Percentiles rank a stretch among this genome's conserved stretches.
Evolutionary conservation across 768 basidiomycete genomes (phyloP).

Genomic region (Lactarius vividus): DNA sequence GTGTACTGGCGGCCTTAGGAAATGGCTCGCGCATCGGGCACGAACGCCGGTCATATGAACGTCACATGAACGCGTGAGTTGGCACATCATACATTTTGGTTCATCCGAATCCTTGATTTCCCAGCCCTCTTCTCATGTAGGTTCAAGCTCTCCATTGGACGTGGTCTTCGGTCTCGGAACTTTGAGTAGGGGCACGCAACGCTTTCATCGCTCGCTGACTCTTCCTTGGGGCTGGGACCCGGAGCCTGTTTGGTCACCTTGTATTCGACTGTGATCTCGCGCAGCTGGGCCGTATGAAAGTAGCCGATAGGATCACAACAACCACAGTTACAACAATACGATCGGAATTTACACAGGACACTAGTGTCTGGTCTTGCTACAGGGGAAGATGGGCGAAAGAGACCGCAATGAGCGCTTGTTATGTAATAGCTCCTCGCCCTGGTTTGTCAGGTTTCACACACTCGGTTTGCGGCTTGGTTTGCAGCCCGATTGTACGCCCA

Average conservation of each 20-base stretch:
- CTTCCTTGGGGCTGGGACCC: neutral
- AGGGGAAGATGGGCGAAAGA: too few species aligned
- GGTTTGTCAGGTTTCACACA: too few species aligned
- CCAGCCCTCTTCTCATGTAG: neutral
- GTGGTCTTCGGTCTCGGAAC: neutral
- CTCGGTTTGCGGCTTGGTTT: too few species aligned
- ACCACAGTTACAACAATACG: too few species aligned
- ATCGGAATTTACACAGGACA: too few species aligned
- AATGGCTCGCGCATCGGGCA: neutral
- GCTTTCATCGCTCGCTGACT: neutral
- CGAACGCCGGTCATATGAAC: neutral
- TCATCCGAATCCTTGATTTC: neutral
- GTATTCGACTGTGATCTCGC: neutral
- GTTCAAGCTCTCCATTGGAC: too few species aligned
- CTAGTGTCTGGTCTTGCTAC: too few species aligned
- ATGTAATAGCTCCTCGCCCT: too few species aligned
- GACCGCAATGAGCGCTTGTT: too few species aligned
- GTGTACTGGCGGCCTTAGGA: neutral
- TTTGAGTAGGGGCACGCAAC: neutral
- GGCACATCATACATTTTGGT: neutral
- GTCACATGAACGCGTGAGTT: neutral
- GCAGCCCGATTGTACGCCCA: too few species aligned
- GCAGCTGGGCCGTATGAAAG: too few species aligned
- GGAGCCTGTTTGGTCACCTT: neutral
- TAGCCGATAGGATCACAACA: too few species aligned